These are phyloP conservation scores for Trametes cingulata DNA, from an alignment of 768 basidiomycete species.

Conservation along the genomic window DNA sequence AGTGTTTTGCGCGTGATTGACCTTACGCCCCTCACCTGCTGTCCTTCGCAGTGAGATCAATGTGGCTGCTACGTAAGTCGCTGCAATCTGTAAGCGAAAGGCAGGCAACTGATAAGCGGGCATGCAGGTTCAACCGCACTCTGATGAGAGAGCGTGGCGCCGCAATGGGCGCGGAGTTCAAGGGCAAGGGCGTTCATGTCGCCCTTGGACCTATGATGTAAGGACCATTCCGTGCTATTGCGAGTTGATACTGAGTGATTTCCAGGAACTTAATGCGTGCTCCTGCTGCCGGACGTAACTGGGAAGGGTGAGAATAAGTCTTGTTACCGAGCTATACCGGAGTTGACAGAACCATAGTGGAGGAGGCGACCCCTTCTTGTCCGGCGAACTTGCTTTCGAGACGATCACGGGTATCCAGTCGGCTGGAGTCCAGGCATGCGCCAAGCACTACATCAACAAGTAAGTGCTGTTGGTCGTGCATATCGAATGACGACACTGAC, in stretches of 20 bases:
- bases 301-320: slow-evolving; percentile 91
- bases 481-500: neutral
- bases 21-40: neutral
- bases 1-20: neutral
- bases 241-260: slow-evolving; percentile 1
- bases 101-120: neutral
- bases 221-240: slow-evolving; percentile 42
- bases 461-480: neutral
- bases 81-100: neutral
- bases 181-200: slow-evolving; percentile 80
- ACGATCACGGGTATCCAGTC: slow-evolving; percentile 82
- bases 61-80: slow-evolving; percentile 71
- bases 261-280: slow-evolving; percentile 25
- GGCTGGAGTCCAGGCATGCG: slow-evolving; percentile 79
- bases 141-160: slow-evolving; percentile 76
- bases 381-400: slow-evolving; percentile 74
- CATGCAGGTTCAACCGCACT: slow-evolving; percentile 66
- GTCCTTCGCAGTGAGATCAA: slow-evolving; percentile 39
- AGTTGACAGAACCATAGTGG: slow-evolving; percentile 70
- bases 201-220: slow-evolving; percentile 79
- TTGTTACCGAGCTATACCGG: slow-evolving; percentile 66
- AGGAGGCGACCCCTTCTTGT: slow-evolving; percentile 83
- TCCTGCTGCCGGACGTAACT: slow-evolving; percentile 76
- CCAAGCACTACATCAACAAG: slow-evolving; percentile 68
- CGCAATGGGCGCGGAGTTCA: slow-evolving; percentile 81